Conservation (phyloP, 768 basidiomycete species). For the Lactifluus echinatus region DNA sequence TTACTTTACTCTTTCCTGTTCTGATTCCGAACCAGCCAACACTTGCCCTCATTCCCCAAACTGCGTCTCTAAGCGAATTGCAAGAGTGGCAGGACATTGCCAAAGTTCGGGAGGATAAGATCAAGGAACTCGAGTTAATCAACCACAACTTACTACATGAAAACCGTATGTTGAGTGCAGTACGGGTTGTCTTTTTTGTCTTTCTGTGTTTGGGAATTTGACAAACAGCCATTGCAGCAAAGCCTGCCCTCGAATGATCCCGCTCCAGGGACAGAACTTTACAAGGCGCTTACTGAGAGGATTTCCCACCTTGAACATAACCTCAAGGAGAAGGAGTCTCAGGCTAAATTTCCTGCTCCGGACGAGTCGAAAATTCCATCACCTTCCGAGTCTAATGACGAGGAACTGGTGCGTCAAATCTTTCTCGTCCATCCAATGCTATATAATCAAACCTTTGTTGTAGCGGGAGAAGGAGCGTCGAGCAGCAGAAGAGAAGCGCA, state of each 20-base stretch:
- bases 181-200: neutral
- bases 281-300: constrained; percentile 8
- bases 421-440: neutral
- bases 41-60: constrained; percentile 25
- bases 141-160: constrained; percentile 22
- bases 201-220: neutral
- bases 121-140: constrained; percentile 21
- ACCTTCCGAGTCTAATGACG: constrained; percentile 6
- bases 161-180: constrained; percentile 15
- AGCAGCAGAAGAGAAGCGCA: constrained; percentile 13
- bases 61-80: constrained; percentile 25
- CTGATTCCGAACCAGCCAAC: constrained; percentile 42
- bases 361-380: constrained; percentile 1
- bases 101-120: constrained; percentile 25
- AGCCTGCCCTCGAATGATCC: constrained; percentile 14
- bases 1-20: constrained; percentile 27
- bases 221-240: constrained; percentile 8
- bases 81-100: constrained; percentile 36
- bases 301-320: constrained; percentile 7
- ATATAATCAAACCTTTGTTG: neutral
- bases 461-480: constrained; percentile 15
- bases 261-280: constrained; percentile 9
- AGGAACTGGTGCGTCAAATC: constrained; percentile 2
- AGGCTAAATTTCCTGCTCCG: neutral
- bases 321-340: constrained; percentile 16